phyloP scores from a whole-genome alignment of 2,329 filamentous ascomycete genomes.

The Colletotrichum horii region DNA sequence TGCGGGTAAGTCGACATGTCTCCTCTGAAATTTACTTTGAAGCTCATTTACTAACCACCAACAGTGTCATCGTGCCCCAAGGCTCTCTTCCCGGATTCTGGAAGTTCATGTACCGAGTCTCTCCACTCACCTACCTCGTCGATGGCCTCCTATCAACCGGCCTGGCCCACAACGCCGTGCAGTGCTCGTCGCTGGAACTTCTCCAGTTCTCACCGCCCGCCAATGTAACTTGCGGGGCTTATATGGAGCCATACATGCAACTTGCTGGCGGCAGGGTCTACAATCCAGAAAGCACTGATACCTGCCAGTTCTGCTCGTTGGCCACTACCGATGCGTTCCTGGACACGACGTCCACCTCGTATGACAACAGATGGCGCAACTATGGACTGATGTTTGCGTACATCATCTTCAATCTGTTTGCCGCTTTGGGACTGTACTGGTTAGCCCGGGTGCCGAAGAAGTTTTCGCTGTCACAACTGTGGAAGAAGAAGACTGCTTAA shows the following conservation, averaged over 20 bases:
- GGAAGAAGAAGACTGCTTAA: background rate
- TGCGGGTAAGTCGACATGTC: constrained; percentile 37
- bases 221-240: constrained; percentile 53
- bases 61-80: constrained; percentile 64
- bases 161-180: constrained; percentile 22
- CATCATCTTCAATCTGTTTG: constrained; percentile 54
- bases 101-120: constrained; percentile 73
- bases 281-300: constrained; percentile 43
- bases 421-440: constrained; percentile 54
- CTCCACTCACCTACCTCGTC: constrained; percentile 73
- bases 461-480: background rate
- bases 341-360: constrained; percentile 44
- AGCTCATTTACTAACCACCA: background rate
- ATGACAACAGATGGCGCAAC: constrained; percentile 57
- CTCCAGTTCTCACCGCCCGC: constrained; percentile 57
- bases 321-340: constrained; percentile 42
- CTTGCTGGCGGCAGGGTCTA: constrained; percentile 52
- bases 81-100: constrained; percentile 67
- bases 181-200: constrained; percentile 43
- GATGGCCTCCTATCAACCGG: constrained; percentile 56
- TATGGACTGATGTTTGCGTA: constrained; percentile 60
- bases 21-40: no score
- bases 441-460: constrained; percentile 37
- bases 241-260: constrained; percentile 49
- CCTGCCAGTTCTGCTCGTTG: constrained; percentile 50